Evolutionary conservation across 169 alveolate species (phyloP), one percentile per base, ranked within the genome.

Genomic region (Amoebophrya sp.): DNA sequence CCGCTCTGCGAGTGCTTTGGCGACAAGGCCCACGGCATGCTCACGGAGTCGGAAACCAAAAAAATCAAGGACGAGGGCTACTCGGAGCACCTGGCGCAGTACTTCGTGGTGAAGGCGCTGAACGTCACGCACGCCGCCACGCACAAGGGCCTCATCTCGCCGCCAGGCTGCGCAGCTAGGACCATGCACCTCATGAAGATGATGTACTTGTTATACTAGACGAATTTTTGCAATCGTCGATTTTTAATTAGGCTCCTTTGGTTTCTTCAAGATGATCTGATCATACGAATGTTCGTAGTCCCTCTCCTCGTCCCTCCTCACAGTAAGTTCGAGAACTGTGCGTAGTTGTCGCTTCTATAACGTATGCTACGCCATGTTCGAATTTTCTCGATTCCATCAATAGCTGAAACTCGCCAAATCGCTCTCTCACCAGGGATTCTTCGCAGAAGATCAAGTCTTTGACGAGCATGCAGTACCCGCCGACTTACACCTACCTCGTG

Each of bases 1-100:
- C 78, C 78, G 34, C 78, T 58, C 78, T 58, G 78, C 78, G 78
- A 58, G 34, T 58, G 78, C 78, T 58, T 58, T 29, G 78, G 78
- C 29, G 78, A 58, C 78, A 58, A 58, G 78, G 23, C 5, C 29
- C 78, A 58, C 78, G 78, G 78, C 78, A 16, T 58, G 39, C 78
- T 58, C 78, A 58, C 78, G 29, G 48, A 42, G 48, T 7, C 4
- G 48, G 48, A 42, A 13, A 42, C 48, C 48, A 42, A 42, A 4
- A 42, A 7, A 13, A 42, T 42, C 48, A 4, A 13, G 20, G 20
- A 29, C 26, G 78, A 58, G 23, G 78, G 78, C 78, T 58, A 58
- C 78, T 58, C 78, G 23, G 78, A 58, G 23, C 78, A 58, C 78
- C 23, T 58, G 78, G 78, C 78, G 29, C 78, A 58, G 78, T 58